Base-by-base conservation (phyloP, 768 basidiomycete genomes). In the Collybiopsis confluens region DNA sequence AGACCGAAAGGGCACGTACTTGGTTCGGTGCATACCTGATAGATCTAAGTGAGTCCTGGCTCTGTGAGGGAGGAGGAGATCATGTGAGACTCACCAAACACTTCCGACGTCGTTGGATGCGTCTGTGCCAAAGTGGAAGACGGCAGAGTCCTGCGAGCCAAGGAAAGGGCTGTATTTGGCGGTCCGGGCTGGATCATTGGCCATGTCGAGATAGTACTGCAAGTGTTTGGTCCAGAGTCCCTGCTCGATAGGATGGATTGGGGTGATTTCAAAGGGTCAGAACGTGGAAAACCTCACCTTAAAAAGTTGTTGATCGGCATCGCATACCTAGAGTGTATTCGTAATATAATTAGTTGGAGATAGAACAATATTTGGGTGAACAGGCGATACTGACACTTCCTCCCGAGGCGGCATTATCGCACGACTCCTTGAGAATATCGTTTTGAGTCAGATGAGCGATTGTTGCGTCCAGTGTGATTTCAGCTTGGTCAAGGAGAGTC, bases 141-240 rank as follows among this genome's bases (percentile, higher is more conserved):
- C 73, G 2, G 67, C 79, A 1, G 68, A 70, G 11, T 64, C 62
- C 54, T 79, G 79, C 2, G 73, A 68, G 23, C 69, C 68, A 2
- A 76, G 63, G 61, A 70, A 76, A 18, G 54, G 40, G 38, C 63
- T 65, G 58, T 80, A 82, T 57, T 76, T 78, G n/a, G 68, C 68
- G 0, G 62, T 69, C 15, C 78, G 73, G 24, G 69, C 60, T 18
- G 71, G 15, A 54, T 77, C 71, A 38, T 73, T 70, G 28, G 73
- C 79, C 44, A 45, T 57, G 56, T 80, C 78, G 26, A 82, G 68
- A 59, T 81, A 79, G 56, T 70, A 79, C 45, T 74, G 72, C 4
- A 81, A 55, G 47, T 79, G 76, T 44, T 81, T 81, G 15, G 70
- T 79, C 77, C 79, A 79, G 16, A 80, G 55, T 13, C 80, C 78